Evolutionary conservation across 2,329 filamentous ascomycete species (phyloP), one percentile per base, ranked within the genome.

Genomic region (Trichoderma sp.): DNA sequence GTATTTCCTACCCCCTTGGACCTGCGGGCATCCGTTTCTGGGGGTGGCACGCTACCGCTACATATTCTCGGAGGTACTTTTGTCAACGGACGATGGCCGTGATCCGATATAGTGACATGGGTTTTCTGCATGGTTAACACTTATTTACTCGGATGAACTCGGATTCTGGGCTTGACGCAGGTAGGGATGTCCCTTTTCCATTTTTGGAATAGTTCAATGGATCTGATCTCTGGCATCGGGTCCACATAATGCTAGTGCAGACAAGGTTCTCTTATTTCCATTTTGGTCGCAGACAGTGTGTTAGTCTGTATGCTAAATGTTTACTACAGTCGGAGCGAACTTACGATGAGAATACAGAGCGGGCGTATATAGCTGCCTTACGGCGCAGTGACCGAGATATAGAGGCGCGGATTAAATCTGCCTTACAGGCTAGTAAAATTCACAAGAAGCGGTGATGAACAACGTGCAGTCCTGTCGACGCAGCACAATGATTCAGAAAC

Each of bases 301-400:
- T 34, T 27, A 52, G 22, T 17, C 12, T 3, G 32, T 9, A 22
- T 17, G 15, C 25, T 58, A 58, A 58, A 8, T 2, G 3, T 25
- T 58, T 17, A n/a, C n/a, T n/a, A 13, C 67, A 92, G 87, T 91
- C 89, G 3, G 90, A 92, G 78, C 83, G 91, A 52, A 92, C 90
- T 2, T 90, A 93, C 70, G 90, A 92, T 72, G 91, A 94, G 78
- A 94, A 94, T 73, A 90, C 93, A 75, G 92, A 94, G 78, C 86
- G 94, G 75, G 94, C 94, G 25, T 97, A 96, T 77, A 95, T 97
- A 72, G 94, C 94, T 13, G 94, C 94, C 4, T 97, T 94, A 6
- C 84, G 94, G 71, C 86, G 94, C 71, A 91, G 91, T 73, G 94
- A 97, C 75, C 89, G 94, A 64, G 94, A 91, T 75, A 81, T 97